Conservation (phyloP, 1,139 yeast species). For the Lodderomyces oxycetoniae region DNA sequence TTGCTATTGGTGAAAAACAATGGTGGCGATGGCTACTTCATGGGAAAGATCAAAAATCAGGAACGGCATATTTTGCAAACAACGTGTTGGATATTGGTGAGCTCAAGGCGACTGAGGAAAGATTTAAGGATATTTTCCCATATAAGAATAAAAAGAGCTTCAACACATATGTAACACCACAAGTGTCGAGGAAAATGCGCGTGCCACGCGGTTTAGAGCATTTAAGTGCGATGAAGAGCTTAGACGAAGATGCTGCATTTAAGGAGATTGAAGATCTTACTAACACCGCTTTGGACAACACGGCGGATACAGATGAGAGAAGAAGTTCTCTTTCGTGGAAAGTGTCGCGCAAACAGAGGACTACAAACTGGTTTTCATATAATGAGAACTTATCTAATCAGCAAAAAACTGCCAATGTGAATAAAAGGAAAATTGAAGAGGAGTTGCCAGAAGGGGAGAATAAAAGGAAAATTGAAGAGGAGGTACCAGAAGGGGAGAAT, state of each 20-base stretch:
- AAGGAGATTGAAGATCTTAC: slow-evolving; percentile 8
- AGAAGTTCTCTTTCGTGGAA: not conserved
- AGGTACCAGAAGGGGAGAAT: not conserved
- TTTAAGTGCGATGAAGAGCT: slow-evolving; percentile 7
- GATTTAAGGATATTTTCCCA: slow-evolving; percentile 20
- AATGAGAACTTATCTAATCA: not conserved
- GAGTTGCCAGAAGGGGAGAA: slow-evolving; percentile 1
- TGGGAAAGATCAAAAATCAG: slow-evolving; percentile 31
- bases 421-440: slow-evolving; percentile 1
- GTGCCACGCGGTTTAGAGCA: slow-evolving; percentile 10
- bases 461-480: not conserved
- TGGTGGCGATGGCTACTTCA: slow-evolving; percentile 46
- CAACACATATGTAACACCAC: slow-evolving; percentile 43
- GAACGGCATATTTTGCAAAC: slow-evolving; percentile 22
- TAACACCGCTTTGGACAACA: slow-evolving; percentile 4
- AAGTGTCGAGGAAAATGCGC: slow-evolving; percentile 40
- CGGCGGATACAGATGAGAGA: not conserved
- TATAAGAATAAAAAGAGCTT: slow-evolving; percentile 35
- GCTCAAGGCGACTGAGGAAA: slow-evolving; percentile 17
- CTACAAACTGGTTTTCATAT: not conserved
- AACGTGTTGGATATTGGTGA: slow-evolving; percentile 21
- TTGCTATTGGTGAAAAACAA: slow-evolving; percentile 26
- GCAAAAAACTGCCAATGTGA: slow-evolving; percentile 3
- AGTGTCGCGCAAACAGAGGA: not conserved
- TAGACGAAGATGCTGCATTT: slow-evolving; percentile 5